Evolutionary conservation across 106 monocot species (phyloP).

Genomic region (Allium cepa): DNA sequence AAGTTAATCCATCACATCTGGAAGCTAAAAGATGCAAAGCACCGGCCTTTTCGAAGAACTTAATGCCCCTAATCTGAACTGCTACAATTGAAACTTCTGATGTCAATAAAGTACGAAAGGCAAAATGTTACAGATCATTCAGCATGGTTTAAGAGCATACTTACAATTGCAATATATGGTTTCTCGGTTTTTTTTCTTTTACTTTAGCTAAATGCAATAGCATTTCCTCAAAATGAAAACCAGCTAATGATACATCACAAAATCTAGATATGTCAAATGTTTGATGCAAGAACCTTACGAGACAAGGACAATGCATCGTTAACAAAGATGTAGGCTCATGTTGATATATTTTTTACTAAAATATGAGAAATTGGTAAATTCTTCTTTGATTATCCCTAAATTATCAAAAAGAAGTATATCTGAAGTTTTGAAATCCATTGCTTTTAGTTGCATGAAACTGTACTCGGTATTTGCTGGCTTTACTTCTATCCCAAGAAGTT

Average conservation of each 20-base stretch:
- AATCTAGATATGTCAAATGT: slow-evolving; percentile 70
- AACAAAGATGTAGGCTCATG: slow-evolving; percentile 61
- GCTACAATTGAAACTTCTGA: background rate
- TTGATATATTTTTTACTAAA: slow-evolving; percentile 66
- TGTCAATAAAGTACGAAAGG: too few relatives aligned
- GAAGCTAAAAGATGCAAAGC: slow-evolving; percentile 51
- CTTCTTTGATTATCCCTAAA: too few relatives aligned
- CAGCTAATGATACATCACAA: slow-evolving; percentile 83
- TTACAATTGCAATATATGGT: too few relatives aligned
- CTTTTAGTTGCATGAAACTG: too few relatives aligned
- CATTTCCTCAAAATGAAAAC: slow-evolving; percentile 85
- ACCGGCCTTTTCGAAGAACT: slow-evolving; percentile 49
- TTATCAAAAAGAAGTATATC: too few relatives aligned
- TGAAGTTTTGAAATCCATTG: too few relatives aligned
- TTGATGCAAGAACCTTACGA: slow-evolving; percentile 90
- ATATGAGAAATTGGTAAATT: slow-evolving; percentile 37
- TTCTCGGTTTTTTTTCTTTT: too few relatives aligned
- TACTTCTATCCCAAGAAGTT: too few relatives aligned
- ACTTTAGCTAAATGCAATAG: too few relatives aligned
- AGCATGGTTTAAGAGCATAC: too few relatives aligned
- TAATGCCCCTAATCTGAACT: slow-evolving; percentile 94
- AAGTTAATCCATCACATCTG: slow-evolving; percentile 65
- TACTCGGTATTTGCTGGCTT: too few relatives aligned
- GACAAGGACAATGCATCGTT: slow-evolving; percentile 82
- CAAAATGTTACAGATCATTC: too few relatives aligned